Conservation (phyloP, 2,329 filamentous ascomycete species). For the Blumeria graminis region DNA sequence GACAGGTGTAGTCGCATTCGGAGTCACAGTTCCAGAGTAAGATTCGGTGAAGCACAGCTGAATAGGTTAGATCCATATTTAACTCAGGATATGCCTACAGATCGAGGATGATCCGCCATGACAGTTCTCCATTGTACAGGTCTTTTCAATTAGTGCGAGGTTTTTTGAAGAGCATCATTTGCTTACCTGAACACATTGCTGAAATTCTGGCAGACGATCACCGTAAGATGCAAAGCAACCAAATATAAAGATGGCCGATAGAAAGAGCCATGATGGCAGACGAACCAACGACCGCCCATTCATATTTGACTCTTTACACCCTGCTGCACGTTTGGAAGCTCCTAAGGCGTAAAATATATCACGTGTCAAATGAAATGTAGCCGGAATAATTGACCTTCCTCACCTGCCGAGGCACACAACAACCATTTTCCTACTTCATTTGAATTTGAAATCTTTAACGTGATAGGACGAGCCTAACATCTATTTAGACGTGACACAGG, state of each 20-base stretch:
- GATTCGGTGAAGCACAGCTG: constrained; percentile 63
- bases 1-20: constrained; percentile 96
- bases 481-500: too few relatives aligned
- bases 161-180: neutral
- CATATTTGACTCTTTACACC: neutral
- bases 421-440: too few relatives aligned
- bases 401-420: too few relatives aligned
- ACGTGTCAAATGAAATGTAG: too few relatives aligned
- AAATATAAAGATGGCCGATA: constrained; percentile 15
- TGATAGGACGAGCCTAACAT: too few relatives aligned
- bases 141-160: constrained; percentile 21
- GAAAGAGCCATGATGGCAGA: neutral
- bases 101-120: constrained; percentile 26
- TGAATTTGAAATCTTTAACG: too few relatives aligned
- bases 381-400: too few relatives aligned
- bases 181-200: constrained; percentile 55
- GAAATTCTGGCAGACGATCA: constrained; percentile 70
- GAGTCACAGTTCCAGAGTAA: constrained; percentile 78
- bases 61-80: constrained; percentile 2
- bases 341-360: too few relatives aligned
- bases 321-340: too few relatives aligned
- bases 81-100: constrained; percentile 7
- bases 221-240: constrained; percentile 49
- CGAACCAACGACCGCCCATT: neutral
- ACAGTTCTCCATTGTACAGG: constrained; percentile 66